These are phyloP conservation scores for Fusarium sp. DNA, from an alignment of 2,329 filamentous ascomycete genomes.

Conservation along the genomic window DNA sequence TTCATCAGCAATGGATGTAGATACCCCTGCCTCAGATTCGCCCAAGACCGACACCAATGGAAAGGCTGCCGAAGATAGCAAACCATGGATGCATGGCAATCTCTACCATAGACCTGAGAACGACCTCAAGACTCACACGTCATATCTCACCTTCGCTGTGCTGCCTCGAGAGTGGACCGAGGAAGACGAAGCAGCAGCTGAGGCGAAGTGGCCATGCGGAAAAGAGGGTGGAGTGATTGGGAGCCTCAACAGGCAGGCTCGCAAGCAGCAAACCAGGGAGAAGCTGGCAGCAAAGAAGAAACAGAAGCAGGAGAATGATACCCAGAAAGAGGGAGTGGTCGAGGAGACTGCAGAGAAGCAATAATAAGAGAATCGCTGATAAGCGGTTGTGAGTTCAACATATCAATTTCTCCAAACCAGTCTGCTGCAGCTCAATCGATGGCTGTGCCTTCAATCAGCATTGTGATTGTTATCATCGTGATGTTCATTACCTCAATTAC, in stretches of 20 bases:
- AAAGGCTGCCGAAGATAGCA: conserved; percentile 44
- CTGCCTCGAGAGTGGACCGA: conserved; percentile 87
- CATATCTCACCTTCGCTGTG: conserved; percentile 94
- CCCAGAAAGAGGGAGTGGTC: conserved; percentile 31
- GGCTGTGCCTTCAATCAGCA: neutral
- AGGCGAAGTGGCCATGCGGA: conserved; percentile 71
- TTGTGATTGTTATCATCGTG: conserved; percentile 13
- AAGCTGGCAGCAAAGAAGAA: conserved; percentile 59
- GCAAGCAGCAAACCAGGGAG: conserved; percentile 67
- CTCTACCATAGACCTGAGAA: conserved; percentile 84
- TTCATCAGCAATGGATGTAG: conserved; percentile 56
- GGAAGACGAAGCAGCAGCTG: conserved; percentile 78
- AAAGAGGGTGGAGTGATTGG: conserved; percentile 64
- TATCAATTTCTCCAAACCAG: neutral
- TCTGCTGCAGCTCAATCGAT: conserved; percentile 1
- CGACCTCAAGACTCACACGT: conserved; percentile 95
- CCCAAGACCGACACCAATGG: conserved; percentile 44
- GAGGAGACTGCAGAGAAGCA: conserved; percentile 30
- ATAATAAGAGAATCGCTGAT: conserved; percentile 11
- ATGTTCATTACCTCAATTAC: conserved; percentile 5
- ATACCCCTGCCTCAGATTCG: conserved; percentile 44
- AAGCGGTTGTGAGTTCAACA: conserved; percentile 7
- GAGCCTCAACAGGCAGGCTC: conserved; percentile 62
- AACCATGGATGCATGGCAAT: conserved; percentile 79
- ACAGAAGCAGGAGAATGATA: conserved; percentile 47